A percentile compares a stretch with the other conserved stretches of the same genome.
phyloP scores from a whole-genome alignment of 305 asterid species.

The Ruellia speciosa region DNA sequence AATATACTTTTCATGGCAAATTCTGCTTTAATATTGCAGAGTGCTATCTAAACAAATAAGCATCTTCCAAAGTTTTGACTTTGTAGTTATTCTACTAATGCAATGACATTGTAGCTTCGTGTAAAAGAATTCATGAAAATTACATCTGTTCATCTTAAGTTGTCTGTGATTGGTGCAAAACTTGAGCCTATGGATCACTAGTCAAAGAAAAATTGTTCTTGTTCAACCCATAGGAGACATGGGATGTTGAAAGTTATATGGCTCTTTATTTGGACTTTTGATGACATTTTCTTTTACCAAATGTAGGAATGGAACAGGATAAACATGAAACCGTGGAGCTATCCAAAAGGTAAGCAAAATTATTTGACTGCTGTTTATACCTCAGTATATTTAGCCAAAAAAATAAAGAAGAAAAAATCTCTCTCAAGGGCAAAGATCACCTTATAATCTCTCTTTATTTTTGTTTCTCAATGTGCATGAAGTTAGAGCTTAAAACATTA shows the following conservation, averaged over 20 bases:
- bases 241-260: constrained; percentile 2
- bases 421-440: too few relatives aligned
- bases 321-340: constrained; percentile 43
- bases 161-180: constrained; percentile 5
- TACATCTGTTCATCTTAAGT: constrained; percentile 2
- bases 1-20: neutral
- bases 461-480: neutral
- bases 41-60: neutral
- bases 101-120: neutral
- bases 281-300: constrained; percentile 28
- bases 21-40: neutral
- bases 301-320: constrained; percentile 37
- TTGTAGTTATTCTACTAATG: neutral
- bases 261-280: constrained; percentile 5
- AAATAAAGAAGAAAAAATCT: too few relatives aligned
- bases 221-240: neutral
- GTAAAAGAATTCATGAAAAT: neutral
- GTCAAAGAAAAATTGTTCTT: too few relatives aligned
- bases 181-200: neutral
- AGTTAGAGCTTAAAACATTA: neutral
- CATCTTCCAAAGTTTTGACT: neutral
- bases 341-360: constrained; percentile 48
- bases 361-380: neutral
- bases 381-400: too few relatives aligned
- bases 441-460: neutral